These are phyloP conservation scores for Suillus weaverae DNA, from an alignment of 768 basidiomycete genomes.

Conservation along the genomic window DNA sequence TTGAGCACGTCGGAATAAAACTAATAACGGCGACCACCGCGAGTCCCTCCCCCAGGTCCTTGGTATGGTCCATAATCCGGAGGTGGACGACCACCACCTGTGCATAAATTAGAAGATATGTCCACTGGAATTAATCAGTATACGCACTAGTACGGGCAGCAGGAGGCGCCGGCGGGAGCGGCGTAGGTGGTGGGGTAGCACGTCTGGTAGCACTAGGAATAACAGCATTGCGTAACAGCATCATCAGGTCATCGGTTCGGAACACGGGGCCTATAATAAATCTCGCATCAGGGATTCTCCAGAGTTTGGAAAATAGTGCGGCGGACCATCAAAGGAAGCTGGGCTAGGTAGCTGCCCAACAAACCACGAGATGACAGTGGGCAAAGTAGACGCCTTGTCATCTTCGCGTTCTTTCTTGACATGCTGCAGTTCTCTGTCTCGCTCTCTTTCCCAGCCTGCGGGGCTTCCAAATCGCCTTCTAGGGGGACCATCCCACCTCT, in stretches of 20 bases:
- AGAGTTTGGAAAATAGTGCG: not conserved
- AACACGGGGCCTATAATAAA: conserved; percentile 74
- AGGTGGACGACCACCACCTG: conserved; percentile 66
- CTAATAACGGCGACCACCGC: conserved; percentile 44
- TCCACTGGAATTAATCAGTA: conserved; percentile 5
- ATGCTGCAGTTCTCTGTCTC: conserved; percentile 42
- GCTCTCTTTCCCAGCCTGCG: conserved; percentile 43
- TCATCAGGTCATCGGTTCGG: conserved; percentile 87
- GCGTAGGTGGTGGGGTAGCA: conserved; percentile 59
- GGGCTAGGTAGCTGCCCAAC: conserved; percentile 75
- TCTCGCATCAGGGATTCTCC: not conserved
- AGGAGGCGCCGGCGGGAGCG: conserved; percentile 40
- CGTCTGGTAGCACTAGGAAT: conserved; percentile 62
- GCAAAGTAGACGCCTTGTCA: conserved; percentile 51
- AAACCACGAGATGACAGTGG: conserved; percentile 77
- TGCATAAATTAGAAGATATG: conserved; percentile 10
- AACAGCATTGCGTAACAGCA: conserved; percentile 75
- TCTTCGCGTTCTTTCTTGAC: conserved; percentile 43
- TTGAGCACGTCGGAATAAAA: conserved; percentile 3
- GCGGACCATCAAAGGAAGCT: conserved; percentile 59
- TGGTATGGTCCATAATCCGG: conserved; percentile 88
- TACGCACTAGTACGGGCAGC: conserved; percentile 35
- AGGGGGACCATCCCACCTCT: conserved; percentile 36
- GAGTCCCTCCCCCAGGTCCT: conserved; percentile 54
- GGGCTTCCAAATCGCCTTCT: conserved; percentile 44